phyloP scores from a whole-genome alignment of 2,329 filamentous ascomycete species.

The Ophiosphaerella herpotricha region DNA sequence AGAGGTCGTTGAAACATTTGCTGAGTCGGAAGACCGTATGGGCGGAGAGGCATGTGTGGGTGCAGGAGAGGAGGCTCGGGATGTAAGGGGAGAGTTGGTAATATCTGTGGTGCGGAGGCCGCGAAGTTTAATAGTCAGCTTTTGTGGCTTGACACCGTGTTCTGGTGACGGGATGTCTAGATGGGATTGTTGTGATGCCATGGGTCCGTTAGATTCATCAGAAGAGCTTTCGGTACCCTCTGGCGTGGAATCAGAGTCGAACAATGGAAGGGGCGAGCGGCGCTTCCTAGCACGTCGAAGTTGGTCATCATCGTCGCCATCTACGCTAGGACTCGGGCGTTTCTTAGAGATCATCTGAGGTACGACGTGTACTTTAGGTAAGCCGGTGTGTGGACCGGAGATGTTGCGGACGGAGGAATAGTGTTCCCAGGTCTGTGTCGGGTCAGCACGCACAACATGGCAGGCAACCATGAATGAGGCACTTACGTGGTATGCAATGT shows the following conservation, averaged over 20 bases:
- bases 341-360: slow-evolving; percentile 44
- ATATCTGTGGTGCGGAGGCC: slow-evolving; percentile 34
- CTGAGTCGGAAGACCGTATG: slow-evolving; percentile 1
- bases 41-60: slow-evolving; percentile 8
- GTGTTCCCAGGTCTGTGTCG: slow-evolving; percentile 63
- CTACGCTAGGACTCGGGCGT: slow-evolving; percentile 57
- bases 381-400: slow-evolving; percentile 62
- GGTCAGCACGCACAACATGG: slow-evolving; percentile 18
- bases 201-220: slow-evolving; percentile 38
- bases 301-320: slow-evolving; percentile 57
- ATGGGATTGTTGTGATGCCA: slow-evolving; percentile 32
- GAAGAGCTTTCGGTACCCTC: slow-evolving; percentile 43
- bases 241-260: slow-evolving; percentile 48
- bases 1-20: slow-evolving; percentile 7
- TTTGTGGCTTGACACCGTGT: slow-evolving; percentile 27
- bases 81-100: slow-evolving; percentile 18
- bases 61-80: slow-evolving; percentile 23
- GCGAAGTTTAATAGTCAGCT: slow-evolving; percentile 41
- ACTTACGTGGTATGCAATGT: slow-evolving; percentile 68
- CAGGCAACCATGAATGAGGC: neutral
- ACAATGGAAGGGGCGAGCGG: slow-evolving; percentile 52
- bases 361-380: slow-evolving; percentile 52
- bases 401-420: slow-evolving; percentile 69
- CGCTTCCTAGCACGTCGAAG: slow-evolving; percentile 58
- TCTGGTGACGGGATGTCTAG: slow-evolving; percentile 23